Evolutionary conservation across 176 grass and related monocot species (phyloP).

Genomic region (Aegilops umbellulata): DNA sequence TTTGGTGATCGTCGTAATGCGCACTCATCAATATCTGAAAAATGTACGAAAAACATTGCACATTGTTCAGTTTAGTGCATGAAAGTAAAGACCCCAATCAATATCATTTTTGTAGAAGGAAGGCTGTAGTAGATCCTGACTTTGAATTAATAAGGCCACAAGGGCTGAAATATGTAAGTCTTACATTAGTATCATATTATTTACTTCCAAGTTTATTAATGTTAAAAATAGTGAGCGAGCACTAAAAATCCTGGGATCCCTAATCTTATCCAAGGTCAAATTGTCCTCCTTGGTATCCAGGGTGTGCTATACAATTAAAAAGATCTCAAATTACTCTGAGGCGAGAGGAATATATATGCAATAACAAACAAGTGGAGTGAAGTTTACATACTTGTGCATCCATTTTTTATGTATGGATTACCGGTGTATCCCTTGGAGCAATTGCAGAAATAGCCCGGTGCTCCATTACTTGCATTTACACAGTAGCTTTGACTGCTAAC

Average conservation of each 20-base stretch:
- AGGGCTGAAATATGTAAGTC: too few relatives aligned
- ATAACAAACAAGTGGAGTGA: background rate
- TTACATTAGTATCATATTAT: too few relatives aligned
- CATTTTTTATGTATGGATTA: background rate
- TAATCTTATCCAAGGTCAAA: too few relatives aligned
- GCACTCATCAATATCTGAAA: constrained; percentile 17
- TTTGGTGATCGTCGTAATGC: background rate
- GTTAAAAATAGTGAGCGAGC: too few relatives aligned
- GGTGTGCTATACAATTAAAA: background rate
- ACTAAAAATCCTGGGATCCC: background rate
- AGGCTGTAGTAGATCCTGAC: too few relatives aligned
- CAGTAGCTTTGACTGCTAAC: background rate
- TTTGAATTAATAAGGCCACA: too few relatives aligned
- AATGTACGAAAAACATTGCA: background rate
- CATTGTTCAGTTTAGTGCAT: background rate
- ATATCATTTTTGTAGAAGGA: too few relatives aligned
- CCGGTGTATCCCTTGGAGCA: background rate
- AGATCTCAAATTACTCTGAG: background rate
- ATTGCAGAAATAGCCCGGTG: background rate
- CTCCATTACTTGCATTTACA: background rate
- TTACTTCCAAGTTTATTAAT: too few relatives aligned
- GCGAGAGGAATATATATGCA: too few relatives aligned
- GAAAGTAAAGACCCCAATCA: background rate
- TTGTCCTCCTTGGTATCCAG: background rate
- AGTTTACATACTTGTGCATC: background rate